phyloP scores from a whole-genome alignment of 768 basidiomycete genomes.

The Phylloporus sp. region DNA sequence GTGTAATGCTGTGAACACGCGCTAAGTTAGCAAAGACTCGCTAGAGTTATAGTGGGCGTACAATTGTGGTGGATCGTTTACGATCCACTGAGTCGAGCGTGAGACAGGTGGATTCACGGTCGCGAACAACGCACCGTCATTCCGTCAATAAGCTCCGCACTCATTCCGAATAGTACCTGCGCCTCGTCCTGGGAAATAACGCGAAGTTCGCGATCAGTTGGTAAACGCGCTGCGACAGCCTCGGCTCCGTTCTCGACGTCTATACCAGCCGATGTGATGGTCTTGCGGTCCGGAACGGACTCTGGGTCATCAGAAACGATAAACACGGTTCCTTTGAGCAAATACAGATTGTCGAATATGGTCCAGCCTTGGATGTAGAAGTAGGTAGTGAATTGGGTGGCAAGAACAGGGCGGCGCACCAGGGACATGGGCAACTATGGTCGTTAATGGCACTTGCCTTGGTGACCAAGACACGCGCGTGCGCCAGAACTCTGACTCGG shows the following conservation, averaged over 20 bases:
- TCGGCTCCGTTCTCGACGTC: conserved; percentile 53
- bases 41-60: conserved; percentile 32
- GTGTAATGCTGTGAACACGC: conserved; percentile 55
- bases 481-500: conserved; percentile 26
- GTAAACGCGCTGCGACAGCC: conserved; percentile 55
- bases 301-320: conserved; percentile 73
- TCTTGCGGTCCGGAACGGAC: conserved; percentile 55
- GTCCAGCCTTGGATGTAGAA: conserved; percentile 66
- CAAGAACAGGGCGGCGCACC: conserved; percentile 38
- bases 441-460: conserved; percentile 49
- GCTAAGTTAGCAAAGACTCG: neutral
- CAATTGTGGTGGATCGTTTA: conserved; percentile 87
- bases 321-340: conserved; percentile 76
- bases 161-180: conserved; percentile 58
- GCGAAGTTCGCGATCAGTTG: conserved; percentile 73
- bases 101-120: neutral
- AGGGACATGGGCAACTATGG: conserved; percentile 69
- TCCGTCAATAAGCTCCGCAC: conserved; percentile 75
- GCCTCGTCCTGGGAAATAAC: conserved; percentile 70
- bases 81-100: conserved; percentile 50
- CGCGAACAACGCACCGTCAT: conserved; percentile 47
- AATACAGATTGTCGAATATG: conserved; percentile 77
- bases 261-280: conserved; percentile 68
- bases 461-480: conserved; percentile 37
- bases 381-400: neutral